phyloP scores from a whole-genome alignment of 192 early-diverging fungal genomes.

The Entomortierella lignicola region DNA sequence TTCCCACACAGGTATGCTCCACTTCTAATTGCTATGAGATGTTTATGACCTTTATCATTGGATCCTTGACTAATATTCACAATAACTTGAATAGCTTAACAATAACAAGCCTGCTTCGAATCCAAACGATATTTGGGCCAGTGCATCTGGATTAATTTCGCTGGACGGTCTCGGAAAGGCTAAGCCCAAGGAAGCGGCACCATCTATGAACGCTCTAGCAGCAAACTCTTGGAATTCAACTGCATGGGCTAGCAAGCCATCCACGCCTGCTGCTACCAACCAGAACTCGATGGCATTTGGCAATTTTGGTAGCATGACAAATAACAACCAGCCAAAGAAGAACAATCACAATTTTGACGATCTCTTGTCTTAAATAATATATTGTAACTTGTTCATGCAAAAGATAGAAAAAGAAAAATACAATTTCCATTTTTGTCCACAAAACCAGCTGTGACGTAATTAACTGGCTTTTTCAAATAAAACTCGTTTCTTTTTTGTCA shows the following conservation, averaged over 20 bases:
- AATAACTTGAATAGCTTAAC: not conserved
- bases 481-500: no score
- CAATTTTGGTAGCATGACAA: conserved; percentile 26
- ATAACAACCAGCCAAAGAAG: conserved; percentile 19
- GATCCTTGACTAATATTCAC: no score
- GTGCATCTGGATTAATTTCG: conserved; percentile 73
- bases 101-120: conserved; percentile 26
- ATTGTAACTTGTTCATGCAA: no score
- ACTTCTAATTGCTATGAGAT: not conserved
- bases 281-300: conserved; percentile 27
- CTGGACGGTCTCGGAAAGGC: conserved; percentile 77
- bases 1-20: conserved; percentile 16
- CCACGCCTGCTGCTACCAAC: conserved; percentile 18
- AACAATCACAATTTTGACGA: conserved; percentile 38
- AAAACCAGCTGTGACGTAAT: not conserved
- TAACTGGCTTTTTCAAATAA: not conserved
- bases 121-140: conserved; percentile 76
- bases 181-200: conserved; percentile 61
- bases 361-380: conserved; percentile 17
- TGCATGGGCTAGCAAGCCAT: conserved; percentile 44
- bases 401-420: no score
- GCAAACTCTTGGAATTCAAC: conserved; percentile 54
- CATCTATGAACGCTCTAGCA: conserved; percentile 69
- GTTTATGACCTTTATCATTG: not conserved
- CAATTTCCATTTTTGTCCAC: not conserved